Evolutionary conservation across 176 grass and related monocot species (phyloP).

Genomic region (Eleusine indica): DNA sequence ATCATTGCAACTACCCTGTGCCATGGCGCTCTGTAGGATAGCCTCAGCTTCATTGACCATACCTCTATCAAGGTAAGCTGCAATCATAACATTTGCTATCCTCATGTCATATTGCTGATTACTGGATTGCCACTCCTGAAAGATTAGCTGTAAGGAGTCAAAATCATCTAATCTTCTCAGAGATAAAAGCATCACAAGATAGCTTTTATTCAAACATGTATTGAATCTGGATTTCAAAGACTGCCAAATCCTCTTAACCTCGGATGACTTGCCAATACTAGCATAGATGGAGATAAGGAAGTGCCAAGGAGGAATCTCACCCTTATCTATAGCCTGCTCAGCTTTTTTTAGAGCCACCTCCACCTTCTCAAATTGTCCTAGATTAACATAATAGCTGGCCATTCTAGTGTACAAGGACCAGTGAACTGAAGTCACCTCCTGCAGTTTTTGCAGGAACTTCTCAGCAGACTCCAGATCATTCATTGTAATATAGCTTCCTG

Average conservation of each 20-base stretch:
- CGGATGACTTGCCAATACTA: conserved; percentile 46
- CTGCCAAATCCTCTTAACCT: conserved; percentile 59
- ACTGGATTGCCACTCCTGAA: conserved; percentile 54
- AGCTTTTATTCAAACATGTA: conserved; percentile 49
- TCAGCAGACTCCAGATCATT: conserved; percentile 43
- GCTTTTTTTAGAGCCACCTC: conserved; percentile 56
- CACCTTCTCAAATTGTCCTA: conserved; percentile 42
- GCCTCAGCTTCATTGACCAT: conserved; percentile 56
- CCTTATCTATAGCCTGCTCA: conserved; percentile 41
- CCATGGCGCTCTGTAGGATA: conserved; percentile 40
- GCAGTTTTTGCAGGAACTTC: conserved; percentile 38
- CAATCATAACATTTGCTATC: conserved; percentile 52
- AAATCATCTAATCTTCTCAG: conserved; percentile 52
- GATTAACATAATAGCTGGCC: conserved; percentile 48
- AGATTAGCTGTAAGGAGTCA: conserved; percentile 35
- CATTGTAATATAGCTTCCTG: conserved; percentile 41
- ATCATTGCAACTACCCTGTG: conserved; percentile 20
- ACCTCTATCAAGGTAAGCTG: conserved; percentile 46
- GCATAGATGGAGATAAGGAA: conserved; percentile 41
- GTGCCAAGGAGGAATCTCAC: conserved; percentile 25
- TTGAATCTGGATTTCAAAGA: conserved; percentile 42
- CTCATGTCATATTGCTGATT: conserved; percentile 37
- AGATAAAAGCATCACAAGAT: conserved; percentile 51
- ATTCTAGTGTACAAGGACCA: conserved; percentile 55
- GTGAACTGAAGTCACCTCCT: conserved; percentile 16